phyloP scores from a whole-genome alignment of 306 rosid species.

The Cucurbita pepo region DNA sequence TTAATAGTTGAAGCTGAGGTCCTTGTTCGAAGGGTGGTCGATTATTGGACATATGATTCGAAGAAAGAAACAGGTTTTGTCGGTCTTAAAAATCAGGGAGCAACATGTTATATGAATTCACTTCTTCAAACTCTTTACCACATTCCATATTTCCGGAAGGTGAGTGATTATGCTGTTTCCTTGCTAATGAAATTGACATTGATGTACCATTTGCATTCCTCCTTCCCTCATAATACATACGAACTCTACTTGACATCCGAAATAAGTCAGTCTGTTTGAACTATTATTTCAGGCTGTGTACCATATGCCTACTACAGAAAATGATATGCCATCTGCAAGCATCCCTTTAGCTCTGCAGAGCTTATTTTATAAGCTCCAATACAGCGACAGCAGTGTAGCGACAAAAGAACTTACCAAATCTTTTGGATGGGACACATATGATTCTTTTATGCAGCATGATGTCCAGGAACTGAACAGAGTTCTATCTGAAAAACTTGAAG shows the following conservation, averaged over 20 bases:
- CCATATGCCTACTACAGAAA: conserved; percentile 91
- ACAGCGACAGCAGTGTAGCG: conserved; percentile 74
- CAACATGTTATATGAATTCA: conserved; percentile 86
- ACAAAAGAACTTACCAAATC: conserved; percentile 86
- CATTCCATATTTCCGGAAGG: conserved; percentile 85
- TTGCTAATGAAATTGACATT: neutral
- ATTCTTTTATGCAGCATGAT: conserved; percentile 93
- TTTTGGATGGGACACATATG: conserved; percentile 91
- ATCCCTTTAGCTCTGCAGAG: conserved; percentile 85
- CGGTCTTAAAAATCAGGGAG: conserved; percentile 90
- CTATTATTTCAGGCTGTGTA: conserved; percentile 67
- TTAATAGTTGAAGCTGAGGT: conserved; percentile 73
- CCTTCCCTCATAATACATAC: neutral
- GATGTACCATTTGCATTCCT: neutral
- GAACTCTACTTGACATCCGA: neutral
- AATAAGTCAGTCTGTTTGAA: conserved; percentile 6
- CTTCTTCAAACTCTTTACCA: conserved; percentile 78
- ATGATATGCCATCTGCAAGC: conserved; percentile 78
- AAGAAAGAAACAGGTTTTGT: conserved; percentile 88
- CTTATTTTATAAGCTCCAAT: conserved; percentile 79
- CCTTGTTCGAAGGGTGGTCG: conserved; percentile 67
- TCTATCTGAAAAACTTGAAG: conserved; percentile 77
- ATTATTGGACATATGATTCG: conserved; percentile 77
- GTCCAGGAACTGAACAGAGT: conserved; percentile 84
- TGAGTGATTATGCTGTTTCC: conserved; percentile 7